Percentiles rank a stretch among this genome's conserved stretches.
Conservation (phyloP, 768 basidiomycete genomes). For the Inosperma sp. region DNA sequence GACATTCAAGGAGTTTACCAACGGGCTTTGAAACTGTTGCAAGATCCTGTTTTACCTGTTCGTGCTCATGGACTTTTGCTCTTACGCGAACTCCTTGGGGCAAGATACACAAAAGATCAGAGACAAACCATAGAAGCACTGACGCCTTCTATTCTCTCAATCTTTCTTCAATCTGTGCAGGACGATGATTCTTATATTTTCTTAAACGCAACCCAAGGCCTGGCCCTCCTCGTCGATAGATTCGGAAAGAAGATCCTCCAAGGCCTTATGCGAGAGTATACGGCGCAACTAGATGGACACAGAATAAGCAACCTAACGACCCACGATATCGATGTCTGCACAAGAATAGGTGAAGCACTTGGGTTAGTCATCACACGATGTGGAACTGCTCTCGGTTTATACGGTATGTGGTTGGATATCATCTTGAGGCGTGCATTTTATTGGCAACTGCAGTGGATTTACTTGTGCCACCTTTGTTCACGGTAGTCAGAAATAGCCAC, state of each 20-base stretch:
- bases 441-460: constrained; percentile 48
- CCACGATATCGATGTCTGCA: constrained; percentile 67
- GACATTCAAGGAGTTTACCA: constrained; percentile 69
- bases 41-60: constrained; percentile 90
- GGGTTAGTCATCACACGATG: constrained; percentile 69
- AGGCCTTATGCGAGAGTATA: constrained; percentile 64
- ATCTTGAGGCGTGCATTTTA: not conserved
- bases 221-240: constrained; percentile 78
- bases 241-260: constrained; percentile 71
- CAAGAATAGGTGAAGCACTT: constrained; percentile 83
- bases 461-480: constrained; percentile 69
- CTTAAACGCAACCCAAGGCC: constrained; percentile 85
- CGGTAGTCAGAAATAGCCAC: constrained; percentile 50
- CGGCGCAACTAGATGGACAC: constrained; percentile 47
- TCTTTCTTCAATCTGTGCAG: constrained; percentile 80
- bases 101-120: constrained; percentile 22
- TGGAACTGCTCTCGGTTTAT: constrained; percentile 60
- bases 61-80: constrained; percentile 88
- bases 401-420: constrained; percentile 46
- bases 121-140: constrained; percentile 39
- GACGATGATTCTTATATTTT: constrained; percentile 97
- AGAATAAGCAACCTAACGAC: constrained; percentile 42
- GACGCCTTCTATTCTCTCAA: constrained; percentile 76
- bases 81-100: constrained; percentile 69
- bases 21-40: constrained; percentile 79